Evolutionary conservation across 108 stramenopile species (phyloP).

Genomic region (Stephanodiscus triporus): DNA sequence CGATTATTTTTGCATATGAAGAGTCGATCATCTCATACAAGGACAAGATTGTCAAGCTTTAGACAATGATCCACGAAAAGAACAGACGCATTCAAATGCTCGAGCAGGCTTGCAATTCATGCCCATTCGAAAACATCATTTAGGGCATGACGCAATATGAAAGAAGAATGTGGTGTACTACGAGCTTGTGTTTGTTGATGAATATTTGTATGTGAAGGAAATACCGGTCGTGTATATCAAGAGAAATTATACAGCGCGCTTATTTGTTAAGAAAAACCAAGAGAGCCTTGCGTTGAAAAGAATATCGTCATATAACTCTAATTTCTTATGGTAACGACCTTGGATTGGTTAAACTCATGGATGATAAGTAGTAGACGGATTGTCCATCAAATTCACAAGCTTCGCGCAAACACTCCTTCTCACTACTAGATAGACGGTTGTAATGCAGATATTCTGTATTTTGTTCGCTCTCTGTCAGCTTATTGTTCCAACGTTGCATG

Average conservation of each 20-base stretch:
- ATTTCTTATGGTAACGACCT: not conserved
- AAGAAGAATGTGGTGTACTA: not conserved
- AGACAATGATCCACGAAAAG: conserved; percentile 25
- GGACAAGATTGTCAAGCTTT: conserved; percentile 22
- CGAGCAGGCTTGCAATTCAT: conserved; percentile 19
- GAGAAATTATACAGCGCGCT: too few species aligned
- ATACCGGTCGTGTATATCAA: too few species aligned
- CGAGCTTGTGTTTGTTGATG: not conserved
- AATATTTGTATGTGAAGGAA: too few species aligned
- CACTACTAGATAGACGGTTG: not conserved
- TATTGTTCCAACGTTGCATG: not conserved
- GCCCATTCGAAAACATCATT: conserved; percentile 8
- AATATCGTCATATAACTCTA: not conserved
- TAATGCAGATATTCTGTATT: not conserved
- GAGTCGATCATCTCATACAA: conserved; percentile 36
- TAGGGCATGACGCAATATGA: not conserved
- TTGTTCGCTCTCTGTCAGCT: not conserved
- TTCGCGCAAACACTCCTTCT: conserved; percentile 5
- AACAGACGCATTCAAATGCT: conserved; percentile 38
- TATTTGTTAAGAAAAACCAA: too few species aligned
- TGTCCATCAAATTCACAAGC: conserved; percentile 4
- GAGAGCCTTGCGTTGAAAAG: not conserved
- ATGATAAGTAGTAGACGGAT: not conserved
- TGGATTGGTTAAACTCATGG: not conserved
- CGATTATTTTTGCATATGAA: conserved; percentile 26